Evolutionary conservation across 495 filamentous ascomycete genomes (phyloP).

Genomic region (Hypomontagnella monticulosa): DNA sequence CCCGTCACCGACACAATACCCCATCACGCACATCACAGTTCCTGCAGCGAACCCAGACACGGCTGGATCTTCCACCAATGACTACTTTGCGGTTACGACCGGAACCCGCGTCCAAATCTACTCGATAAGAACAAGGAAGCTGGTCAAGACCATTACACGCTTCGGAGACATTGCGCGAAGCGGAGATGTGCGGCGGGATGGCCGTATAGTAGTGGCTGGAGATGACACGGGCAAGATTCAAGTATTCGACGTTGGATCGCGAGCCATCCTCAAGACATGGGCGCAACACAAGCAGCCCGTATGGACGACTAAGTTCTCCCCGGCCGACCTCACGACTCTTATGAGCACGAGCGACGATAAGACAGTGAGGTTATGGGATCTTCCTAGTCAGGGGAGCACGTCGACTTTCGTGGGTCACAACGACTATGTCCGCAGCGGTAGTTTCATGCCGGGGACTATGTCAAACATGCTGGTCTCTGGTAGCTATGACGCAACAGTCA

Average conservation of each 20-base stretch:
- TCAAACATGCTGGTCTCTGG: conserved; percentile 83
- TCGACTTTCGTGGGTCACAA: conserved; percentile 85
- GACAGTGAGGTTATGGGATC: conserved; percentile 92
- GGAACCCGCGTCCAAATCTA: conserved; percentile 92
- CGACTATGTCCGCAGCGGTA: conserved; percentile 89
- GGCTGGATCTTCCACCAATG: conserved; percentile 59
- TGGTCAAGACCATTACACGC: conserved; percentile 88
- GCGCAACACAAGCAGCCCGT: conserved; percentile 94
- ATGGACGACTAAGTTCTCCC: conserved; percentile 89
- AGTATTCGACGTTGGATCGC: conserved; percentile 86
- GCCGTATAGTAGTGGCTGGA: conserved; percentile 86
- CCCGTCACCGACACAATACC: conserved; percentile 83
- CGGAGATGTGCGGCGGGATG: conserved; percentile 87
- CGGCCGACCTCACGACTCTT: conserved; percentile 82
- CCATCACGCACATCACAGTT: conserved; percentile 88
- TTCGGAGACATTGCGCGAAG: conserved; percentile 90
- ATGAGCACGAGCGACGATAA: conserved; percentile 90
- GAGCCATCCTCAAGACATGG: conserved; percentile 97
- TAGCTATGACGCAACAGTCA: conserved; percentile 92
- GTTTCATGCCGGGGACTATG: conserved; percentile 83
- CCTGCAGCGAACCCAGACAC: conserved; percentile 60
- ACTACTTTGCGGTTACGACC: conserved; percentile 91
- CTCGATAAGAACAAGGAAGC: conserved; percentile 86
- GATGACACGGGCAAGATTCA: conserved; percentile 91
- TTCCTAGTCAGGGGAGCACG: conserved; percentile 78